These are phyloP conservation scores for Periconia digitata DNA, from an alignment of 2,329 filamentous ascomycete species.

Conservation along the genomic window DNA sequence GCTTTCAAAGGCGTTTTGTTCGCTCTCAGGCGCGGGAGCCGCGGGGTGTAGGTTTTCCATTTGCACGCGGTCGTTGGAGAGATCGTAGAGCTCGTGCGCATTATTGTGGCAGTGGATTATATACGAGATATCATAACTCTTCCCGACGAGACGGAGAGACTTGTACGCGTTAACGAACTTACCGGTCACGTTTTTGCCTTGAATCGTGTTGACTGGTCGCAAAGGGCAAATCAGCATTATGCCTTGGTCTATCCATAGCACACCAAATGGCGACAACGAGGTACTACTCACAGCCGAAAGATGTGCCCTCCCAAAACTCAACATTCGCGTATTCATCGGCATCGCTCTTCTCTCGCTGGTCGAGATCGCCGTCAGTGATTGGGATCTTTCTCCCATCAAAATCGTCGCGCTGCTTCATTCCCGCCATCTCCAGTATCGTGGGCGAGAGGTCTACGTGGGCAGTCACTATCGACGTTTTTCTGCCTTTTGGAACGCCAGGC, in stretches of 20 bases:
- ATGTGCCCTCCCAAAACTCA: conserved; percentile 3
- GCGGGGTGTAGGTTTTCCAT: no score
- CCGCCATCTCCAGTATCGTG: conserved; percentile 35
- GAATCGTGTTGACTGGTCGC: background rate
- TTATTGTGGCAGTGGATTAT: no score
- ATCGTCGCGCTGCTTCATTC: conserved; percentile 19
- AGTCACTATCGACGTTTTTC: conserved; percentile 23
- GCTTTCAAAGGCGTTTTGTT: no score
- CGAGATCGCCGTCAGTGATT: conserved; percentile 33
- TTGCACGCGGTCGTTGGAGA: no score
- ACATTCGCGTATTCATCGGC: conserved; percentile 3
- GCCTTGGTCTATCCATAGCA: background rate
- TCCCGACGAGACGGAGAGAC: no score
- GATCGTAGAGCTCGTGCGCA: no score
- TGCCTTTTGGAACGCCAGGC: conserved; percentile 29
- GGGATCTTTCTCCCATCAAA: conserved; percentile 38
- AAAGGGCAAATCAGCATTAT: background rate
- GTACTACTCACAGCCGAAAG: background rate
- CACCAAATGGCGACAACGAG: background rate
- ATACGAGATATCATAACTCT: no score
- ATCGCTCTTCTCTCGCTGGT: background rate
- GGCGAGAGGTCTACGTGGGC: conserved; percentile 41
- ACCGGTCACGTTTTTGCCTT: no score
- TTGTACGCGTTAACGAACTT: no score
- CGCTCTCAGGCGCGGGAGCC: no score